Evolutionary conservation across 2,329 filamentous ascomycete genomes (phyloP), one percentile per base, ranked within the genome.

Genomic region (Colletotrichum viniferum): DNA sequence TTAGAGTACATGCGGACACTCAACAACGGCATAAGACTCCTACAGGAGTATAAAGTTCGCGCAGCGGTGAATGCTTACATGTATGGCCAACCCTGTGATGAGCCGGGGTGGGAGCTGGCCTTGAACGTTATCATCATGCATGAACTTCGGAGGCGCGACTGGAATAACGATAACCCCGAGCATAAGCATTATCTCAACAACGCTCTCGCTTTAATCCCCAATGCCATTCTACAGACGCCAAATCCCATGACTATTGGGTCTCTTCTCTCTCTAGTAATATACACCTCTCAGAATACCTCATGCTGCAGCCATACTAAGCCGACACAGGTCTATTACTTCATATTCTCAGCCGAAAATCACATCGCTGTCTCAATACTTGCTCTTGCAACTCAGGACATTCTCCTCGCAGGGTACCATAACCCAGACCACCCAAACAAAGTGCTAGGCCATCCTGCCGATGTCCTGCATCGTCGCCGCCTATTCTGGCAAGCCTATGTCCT

Each of bases 401-500:
- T 75, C 12, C 62, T 75, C 43, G 55, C 63, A 16, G 73, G 73
- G 6, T 75, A 75, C 6, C 73, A 75, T 28, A 63, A 58, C 1
- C 38, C 18, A 10, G 56, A 68, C 12, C 48, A 43, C n/a, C 38
- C 69, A 8, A 26, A 21, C 3, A 43, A 18, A 12, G n/a, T 43
- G 1, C 61, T 18, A 2, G 16, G 43, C 12, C 48, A 48, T 16
- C 63, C 56, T 8, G 30, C 8, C 7, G 32, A 69, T 4, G 43
- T 68, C 28, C 56, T 73, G 16, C 73, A 75, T 48, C 69, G 69
- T 3, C 69, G 63, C 7, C 63, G 73, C 28, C 18, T 75, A 14
- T 73, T 75, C 10, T 73, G 69, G 69, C 62, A 68, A 12, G 69
- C 69, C n/a, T 75, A 73, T 28, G n/a, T 75, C 16, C 32, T 75